Percentiles rank a stretch among this genome's conserved stretches.
These are phyloP conservation scores for Collybiopsis confluens DNA, from an alignment of 768 basidiomycete genomes.

Conservation along the genomic window DNA sequence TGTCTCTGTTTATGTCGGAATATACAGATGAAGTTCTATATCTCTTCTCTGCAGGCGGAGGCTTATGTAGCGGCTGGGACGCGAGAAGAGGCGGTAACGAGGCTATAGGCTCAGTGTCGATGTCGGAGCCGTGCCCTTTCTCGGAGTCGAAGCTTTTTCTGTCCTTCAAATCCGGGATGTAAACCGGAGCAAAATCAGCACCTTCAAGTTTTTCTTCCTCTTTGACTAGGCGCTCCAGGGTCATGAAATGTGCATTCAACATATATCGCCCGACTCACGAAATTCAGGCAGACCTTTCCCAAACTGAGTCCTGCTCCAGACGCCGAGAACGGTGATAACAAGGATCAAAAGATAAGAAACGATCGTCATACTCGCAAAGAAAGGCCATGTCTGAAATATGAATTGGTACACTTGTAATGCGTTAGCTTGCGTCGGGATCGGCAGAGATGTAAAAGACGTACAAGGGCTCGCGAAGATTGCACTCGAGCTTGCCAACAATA, in stretches of 20 bases:
- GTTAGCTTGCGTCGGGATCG: too few relatives aligned
- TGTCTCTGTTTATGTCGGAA: slow-evolving; percentile 16
- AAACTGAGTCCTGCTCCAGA: slow-evolving; percentile 51
- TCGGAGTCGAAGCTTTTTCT: not conserved
- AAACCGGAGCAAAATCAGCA: slow-evolving; percentile 39
- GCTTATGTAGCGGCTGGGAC: not conserved
- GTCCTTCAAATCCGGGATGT: slow-evolving; percentile 29
- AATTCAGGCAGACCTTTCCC: slow-evolving; percentile 52
- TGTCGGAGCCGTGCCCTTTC: not conserved
- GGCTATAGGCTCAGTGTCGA: not conserved
- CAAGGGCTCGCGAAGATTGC: slow-evolving; percentile 40
- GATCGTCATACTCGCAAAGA: slow-evolving; percentile 39
- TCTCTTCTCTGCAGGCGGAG: not conserved
- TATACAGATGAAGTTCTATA: slow-evolving; percentile 21
- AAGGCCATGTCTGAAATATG: slow-evolving; percentile 39
- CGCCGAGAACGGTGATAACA: slow-evolving; percentile 35
- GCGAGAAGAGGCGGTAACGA: slow-evolving; percentile 4
- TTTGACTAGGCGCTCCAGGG: slow-evolving; percentile 21
- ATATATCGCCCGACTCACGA: slow-evolving; percentile 27
- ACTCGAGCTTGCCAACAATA: slow-evolving; percentile 34
- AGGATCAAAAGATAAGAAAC: slow-evolving; percentile 37
- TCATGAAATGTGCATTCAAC: not conserved
- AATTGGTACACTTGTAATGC: slow-evolving; percentile 35
- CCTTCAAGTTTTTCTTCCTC: slow-evolving; percentile 36
- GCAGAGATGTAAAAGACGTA: too few relatives aligned